Evolutionary conservation across 192 early-diverging fungal genomes (phyloP).

Genomic region (Entrophospora sp.): DNA sequence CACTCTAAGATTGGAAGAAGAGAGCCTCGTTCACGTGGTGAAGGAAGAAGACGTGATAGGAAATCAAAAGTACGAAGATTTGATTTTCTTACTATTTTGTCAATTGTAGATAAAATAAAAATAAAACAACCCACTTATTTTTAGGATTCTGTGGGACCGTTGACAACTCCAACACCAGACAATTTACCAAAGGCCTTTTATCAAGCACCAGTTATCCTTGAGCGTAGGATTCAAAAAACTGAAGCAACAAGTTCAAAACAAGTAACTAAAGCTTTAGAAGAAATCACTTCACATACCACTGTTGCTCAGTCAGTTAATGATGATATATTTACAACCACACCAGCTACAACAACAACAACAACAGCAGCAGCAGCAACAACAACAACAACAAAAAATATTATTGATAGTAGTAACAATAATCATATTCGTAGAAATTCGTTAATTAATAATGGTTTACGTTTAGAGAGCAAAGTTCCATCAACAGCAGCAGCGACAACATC

Average conservation of each 20-base stretch:
- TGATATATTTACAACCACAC: no score
- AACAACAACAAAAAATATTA: no score
- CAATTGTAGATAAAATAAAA: no score
- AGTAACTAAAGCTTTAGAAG: background rate
- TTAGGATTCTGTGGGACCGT: background rate
- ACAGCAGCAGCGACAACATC: no score
- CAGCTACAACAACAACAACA: no score
- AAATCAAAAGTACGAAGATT: conserved; percentile 1
- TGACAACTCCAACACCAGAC: conserved; percentile 16
- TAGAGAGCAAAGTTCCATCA: background rate
- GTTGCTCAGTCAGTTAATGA: background rate
- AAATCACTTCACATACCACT: background rate
- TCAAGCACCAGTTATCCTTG: conserved; percentile 18
- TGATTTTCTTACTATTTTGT: background rate
- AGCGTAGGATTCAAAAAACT: background rate
- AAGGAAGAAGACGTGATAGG: conserved; percentile 16
- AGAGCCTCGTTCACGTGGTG: background rate
- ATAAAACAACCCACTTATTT: no score
- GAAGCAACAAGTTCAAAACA: background rate
- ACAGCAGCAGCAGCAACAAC: no score
- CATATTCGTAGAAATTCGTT: no score
- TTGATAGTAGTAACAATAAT: no score
- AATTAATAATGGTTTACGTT: conserved; percentile 1
- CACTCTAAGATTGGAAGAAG: background rate
- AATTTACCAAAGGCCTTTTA: conserved; percentile 16